A percentile compares a stretch with the other conserved stretches of the same genome.
phyloP scores from a whole-genome alignment of 2,329 filamentous ascomycete species.

The Fusarium sulawesiense region DNA sequence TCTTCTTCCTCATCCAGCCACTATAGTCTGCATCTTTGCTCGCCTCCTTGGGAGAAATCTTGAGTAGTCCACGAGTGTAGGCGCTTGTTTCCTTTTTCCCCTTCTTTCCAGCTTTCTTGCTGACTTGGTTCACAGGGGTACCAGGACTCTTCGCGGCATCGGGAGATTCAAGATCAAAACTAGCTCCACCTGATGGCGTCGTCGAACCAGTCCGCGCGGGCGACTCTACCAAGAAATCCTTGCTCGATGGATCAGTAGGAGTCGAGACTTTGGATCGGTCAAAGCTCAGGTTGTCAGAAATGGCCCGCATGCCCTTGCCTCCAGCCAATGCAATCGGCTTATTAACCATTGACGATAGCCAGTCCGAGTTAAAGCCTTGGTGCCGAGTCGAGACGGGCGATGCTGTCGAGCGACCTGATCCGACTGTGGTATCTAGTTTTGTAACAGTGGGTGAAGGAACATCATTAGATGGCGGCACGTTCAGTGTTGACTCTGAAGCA shows the following conservation, averaged over 20 bases:
- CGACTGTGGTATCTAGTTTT: constrained; percentile 63
- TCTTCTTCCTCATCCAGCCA: constrained; percentile 99
- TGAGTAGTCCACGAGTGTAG: constrained; percentile 86
- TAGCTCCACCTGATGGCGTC: constrained; percentile 72
- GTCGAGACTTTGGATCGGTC: constrained; percentile 65
- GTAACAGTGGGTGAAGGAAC: constrained; percentile 67
- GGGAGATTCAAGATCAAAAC: constrained; percentile 82
- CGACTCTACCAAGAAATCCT: constrained; percentile 54
- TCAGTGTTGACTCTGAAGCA: constrained; percentile 65
- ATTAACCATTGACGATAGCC: constrained; percentile 64
- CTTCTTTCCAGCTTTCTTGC: constrained; percentile 70
- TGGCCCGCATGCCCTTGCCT: constrained; percentile 79
- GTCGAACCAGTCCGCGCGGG: constrained; percentile 80
- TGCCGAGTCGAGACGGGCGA: constrained; percentile 59
- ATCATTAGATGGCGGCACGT: constrained; percentile 65
- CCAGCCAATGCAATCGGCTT: constrained; percentile 63
- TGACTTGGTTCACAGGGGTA: constrained; percentile 60
- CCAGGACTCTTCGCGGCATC: constrained; percentile 70
- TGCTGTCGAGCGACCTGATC: constrained; percentile 54
- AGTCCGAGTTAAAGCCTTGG: constrained; percentile 63
- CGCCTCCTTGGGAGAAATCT: constrained; percentile 83
- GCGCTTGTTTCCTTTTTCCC: constrained; percentile 95
- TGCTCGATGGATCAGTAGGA: constrained; percentile 58
- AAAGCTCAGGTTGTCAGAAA: constrained; percentile 78
- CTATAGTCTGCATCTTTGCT: constrained; percentile 90